Percentiles rank a stretch among this genome's conserved stretches.
Evolutionary conservation across 2,329 filamentous ascomycete genomes (phyloP).

Genomic region (Beauveria sp.): DNA sequence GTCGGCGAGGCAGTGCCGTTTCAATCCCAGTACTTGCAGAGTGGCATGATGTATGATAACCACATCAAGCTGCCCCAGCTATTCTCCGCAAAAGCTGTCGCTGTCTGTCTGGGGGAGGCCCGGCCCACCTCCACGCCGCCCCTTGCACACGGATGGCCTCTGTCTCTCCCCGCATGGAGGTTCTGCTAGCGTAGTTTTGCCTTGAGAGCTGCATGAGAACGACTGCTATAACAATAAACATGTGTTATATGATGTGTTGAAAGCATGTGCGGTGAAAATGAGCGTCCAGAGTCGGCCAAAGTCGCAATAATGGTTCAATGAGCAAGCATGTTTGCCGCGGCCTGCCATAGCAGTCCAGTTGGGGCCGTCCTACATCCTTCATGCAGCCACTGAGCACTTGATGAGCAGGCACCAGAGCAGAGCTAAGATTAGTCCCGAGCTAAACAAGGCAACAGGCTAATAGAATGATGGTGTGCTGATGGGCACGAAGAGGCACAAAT

Average conservation of each 20-base stretch:
- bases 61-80: neutral
- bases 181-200: neutral
- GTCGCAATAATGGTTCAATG: neutral
- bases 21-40: neutral
- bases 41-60: slow-evolving; percentile 1
- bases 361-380: neutral
- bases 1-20: neutral
- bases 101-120: neutral
- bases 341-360: neutral
- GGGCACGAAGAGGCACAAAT: too few species aligned
- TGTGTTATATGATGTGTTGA: neutral
- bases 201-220: neutral
- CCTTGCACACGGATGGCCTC: neutral
- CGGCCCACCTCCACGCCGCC: slow-evolving; percentile 1
- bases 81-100: slow-evolving; percentile 7
- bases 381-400: slow-evolving; percentile 4
- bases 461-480: neutral
- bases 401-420: neutral
- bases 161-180: neutral
- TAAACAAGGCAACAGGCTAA: neutral
- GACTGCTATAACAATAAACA: neutral
- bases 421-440: neutral
- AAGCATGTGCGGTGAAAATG: neutral
- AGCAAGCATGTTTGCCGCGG: neutral
- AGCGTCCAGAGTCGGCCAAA: neutral